Base-by-base conservation (phyloP, 139 green algal species). In the Tetraselmis chui region DNA sequence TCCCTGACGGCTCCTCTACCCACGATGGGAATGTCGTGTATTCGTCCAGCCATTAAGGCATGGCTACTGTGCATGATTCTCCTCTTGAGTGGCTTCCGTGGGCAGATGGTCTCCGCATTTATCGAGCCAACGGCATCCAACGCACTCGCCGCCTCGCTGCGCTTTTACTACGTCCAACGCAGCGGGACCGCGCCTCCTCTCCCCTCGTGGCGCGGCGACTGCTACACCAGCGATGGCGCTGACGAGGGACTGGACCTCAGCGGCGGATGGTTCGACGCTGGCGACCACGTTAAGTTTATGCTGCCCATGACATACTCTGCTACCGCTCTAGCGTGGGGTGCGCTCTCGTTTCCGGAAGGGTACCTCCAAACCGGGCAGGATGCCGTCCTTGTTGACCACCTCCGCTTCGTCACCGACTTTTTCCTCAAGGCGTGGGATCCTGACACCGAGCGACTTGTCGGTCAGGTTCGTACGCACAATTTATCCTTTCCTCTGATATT, bases 281-380 rank as follows among this genome's bases (percentile, higher is more conserved):
- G 88, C 1, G 87, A 95, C 76, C 90, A 92, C 79, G 88, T 94
- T 29, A 95, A 95, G 83, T 92, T 92, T 81, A 93, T 86, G 28
- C 81, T 90, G 23, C 93, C 93, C 22, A 89, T 92, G 30, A 92
- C 93, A n/a, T 96, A 94, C 87, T 91, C 90, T 30, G 87, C 90
- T 2, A 82, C 91, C 28, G 85, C 91, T 77, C 87, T 97, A 28
- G 87, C 92, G 22, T 95, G 92, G 87, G 83, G 85, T 59, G 85
- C 91, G 29, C 31, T 95, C 26, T 58, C 88, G 25, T 96, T 94
- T 79, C 82, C 83, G 22, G 58, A 84, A 32, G 85, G 79, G 67
- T 94, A 90, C 80, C 28, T 67, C 5, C 78, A 82, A 29, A 74
- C 82, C 1, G 82, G 83, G 24, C 32, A 84, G 76, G 80, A 81